Base-by-base conservation (phyloP, 2,329 filamentous ascomycete species). In the Geosmithia putterillii region DNA sequence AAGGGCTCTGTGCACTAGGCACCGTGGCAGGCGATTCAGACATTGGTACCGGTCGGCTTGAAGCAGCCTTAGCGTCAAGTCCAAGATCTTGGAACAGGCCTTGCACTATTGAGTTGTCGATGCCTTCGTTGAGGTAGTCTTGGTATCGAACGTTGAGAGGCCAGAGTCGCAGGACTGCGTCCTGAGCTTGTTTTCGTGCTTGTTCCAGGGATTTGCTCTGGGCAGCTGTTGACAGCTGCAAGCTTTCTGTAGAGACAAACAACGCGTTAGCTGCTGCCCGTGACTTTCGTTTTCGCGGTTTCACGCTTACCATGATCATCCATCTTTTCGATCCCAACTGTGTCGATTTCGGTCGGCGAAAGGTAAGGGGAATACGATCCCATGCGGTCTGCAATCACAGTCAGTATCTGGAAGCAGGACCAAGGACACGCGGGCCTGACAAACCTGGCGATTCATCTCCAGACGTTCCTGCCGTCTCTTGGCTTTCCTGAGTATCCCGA, bases 91-190 rank as follows among this genome's bases (percentile, higher is more conserved):
- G 64, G 52, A 88, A 92, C 1, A 92, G 67, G 23, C 65, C 58
- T 44, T 70, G 73, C 32, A 94, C 62, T 10, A 87, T 55, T 1
- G 60, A 59, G 32, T 74, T 68, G 50, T 88, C 74, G 37, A 90
- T 71, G 1, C 86, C 83, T 57, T 90, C 83, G 10, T 78, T 70
- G 12, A 89, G 66, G 45, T 90, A 81, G 46, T 86, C 74, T 44
- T 82, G 71, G 54, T 81, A 94, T 18, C 77, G 76, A 45, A 94
- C 77, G 41, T 86, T 83, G 46, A 85, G 58, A 2, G 71, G 68
- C 63, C 68, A 72, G 3, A 89, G 64, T 34, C 75, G 71, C 23
- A 86, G 59, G 35, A 89, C 77, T 4, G 83, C 81, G 20, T 76
- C 74, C 53, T 79, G 74, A 0, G 84, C 84, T 49, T 74, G 68